A percentile compares a stretch with the other conserved stretches of the same genome.
phyloP scores from a whole-genome alignment of 164 flowering plant genomes.

The Vitis cinerea region DNA sequence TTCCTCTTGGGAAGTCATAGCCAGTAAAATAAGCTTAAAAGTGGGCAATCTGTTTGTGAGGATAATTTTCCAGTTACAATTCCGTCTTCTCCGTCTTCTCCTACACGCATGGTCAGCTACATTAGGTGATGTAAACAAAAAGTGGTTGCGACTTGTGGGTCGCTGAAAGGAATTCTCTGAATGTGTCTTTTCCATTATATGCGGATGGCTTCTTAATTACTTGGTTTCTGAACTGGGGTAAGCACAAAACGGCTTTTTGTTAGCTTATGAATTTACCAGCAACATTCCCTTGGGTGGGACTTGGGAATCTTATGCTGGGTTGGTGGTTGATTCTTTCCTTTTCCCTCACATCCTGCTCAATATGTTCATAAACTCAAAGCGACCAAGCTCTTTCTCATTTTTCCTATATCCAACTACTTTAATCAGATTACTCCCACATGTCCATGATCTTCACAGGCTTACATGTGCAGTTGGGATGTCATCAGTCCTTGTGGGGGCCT shows the following conservation, averaged over 20 bases:
- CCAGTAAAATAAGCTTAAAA: slow-evolving; percentile 20
- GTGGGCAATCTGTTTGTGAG: slow-evolving; percentile 13
- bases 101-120: slow-evolving; percentile 52
- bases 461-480: slow-evolving; percentile 50
- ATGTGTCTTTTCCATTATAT: slow-evolving; percentile 36
- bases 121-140: slow-evolving; percentile 24
- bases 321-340: slow-evolving; percentile 62
- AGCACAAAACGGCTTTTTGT: not conserved
- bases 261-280: not conserved
- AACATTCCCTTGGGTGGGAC: slow-evolving; percentile 35
- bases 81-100: slow-evolving; percentile 66
- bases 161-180: slow-evolving; percentile 43
- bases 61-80: slow-evolving; percentile 46
- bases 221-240: slow-evolving; percentile 21
- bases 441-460: slow-evolving; percentile 54
- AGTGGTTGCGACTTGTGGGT: slow-evolving; percentile 21
- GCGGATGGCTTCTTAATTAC: slow-evolving; percentile 39
- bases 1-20: slow-evolving; percentile 26
- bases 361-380: slow-evolving; percentile 33
- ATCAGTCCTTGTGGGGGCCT: slow-evolving; percentile 43
- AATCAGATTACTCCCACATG: slow-evolving; percentile 60
- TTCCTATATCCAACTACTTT: slow-evolving; percentile 52
- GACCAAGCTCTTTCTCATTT: slow-evolving; percentile 40
- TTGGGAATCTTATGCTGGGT: slow-evolving; percentile 57
- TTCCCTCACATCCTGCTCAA: slow-evolving; percentile 67